These are phyloP conservation scores for Cryptosporidium meleagridis DNA, from an alignment of 169 alveolate species.

Conservation along the genomic window DNA sequence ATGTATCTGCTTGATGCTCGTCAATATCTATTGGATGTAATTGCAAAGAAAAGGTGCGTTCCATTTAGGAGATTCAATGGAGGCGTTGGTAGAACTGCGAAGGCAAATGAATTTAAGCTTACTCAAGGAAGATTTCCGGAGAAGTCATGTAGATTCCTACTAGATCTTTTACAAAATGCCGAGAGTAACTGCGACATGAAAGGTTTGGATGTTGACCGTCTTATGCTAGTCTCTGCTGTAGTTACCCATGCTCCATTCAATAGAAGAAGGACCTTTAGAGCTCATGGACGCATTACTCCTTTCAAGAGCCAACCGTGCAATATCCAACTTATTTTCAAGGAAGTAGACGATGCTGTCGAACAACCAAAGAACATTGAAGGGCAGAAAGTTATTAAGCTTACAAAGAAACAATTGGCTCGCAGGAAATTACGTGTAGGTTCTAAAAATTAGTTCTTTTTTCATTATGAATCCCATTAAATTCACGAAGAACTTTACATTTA, in stretches of 20 bases:
- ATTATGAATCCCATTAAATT: neutral
- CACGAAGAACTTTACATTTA: neutral
- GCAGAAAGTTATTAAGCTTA: constrained; percentile 81
- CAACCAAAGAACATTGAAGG: constrained; percentile 79
- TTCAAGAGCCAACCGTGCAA: constrained; percentile 91
- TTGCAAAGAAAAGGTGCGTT: constrained; percentile 94
- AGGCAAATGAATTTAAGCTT: constrained; percentile 94
- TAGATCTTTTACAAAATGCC: constrained; percentile 92
- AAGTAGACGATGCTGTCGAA: constrained; percentile 85
- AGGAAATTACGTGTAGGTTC: constrained; percentile 80
- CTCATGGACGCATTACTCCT: constrained; percentile 98
- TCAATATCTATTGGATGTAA: constrained; percentile 93
- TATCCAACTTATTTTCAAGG: constrained; percentile 88
- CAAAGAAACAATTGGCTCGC: constrained; percentile 85
- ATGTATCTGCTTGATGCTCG: constrained; percentile 92
- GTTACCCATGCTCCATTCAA: constrained; percentile 96
- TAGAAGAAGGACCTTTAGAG: constrained; percentile 98
- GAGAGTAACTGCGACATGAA: constrained; percentile 97
- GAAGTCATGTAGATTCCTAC: constrained; percentile 92
- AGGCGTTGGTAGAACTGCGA: constrained; percentile 97
- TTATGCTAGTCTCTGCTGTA: constrained; percentile 90
- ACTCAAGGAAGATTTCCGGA: constrained; percentile 99
- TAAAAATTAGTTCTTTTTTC: neutral
- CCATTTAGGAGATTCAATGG: constrained; percentile 97
- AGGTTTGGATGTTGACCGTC: constrained; percentile 92